Base-by-base conservation (phyloP, 306 rosid genomes). In the Prinsepia uniflora region DNA sequence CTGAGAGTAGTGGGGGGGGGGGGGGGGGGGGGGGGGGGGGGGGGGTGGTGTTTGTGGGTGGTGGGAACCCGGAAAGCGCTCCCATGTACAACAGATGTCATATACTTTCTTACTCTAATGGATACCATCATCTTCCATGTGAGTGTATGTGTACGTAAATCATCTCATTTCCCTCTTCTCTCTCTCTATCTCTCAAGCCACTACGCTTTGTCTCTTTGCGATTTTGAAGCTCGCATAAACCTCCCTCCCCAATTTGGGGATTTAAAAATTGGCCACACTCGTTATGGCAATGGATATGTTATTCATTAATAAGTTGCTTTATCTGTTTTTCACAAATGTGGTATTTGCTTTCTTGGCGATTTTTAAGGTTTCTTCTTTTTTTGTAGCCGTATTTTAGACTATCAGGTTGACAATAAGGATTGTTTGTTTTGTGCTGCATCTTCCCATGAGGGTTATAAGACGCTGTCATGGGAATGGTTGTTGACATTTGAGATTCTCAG, bases 141-240 rank as follows among this genome's bases (percentile, higher is more conserved):
- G 89, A 81, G 76, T 39, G 55, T 30, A 30, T 30, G 36, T 30
- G 2, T 30, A 15, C 50, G 17, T 49, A 36, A 67, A 75, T 65
- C 76, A 68, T 76, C 70, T 42, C 65, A 12, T 61, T 39, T 45
- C 56, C 39, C 68, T 67, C 57, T 69, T 52, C 71, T 73, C 58
- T 69, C 56, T 54, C 78, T 43, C 50, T 34, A 50, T 22, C 44
- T 14, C 22, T 4, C 71, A 65, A 30, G 47, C 84, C 76, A 79
- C 84, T 83, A 65, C 44, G 22, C 66, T 67, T 63, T 80, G 86
- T 82, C 88, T 44, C 18, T 67, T 84, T 80, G 65, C 57, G 81
- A 49, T 20, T 69, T 41, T 80, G 72, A 15, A 53, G 20, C 17
- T 34, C 30, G 58, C 79, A 39, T 67, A 67, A 75, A 39, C 44